These are phyloP conservation scores for Batkoa obscura DNA, from an alignment of 371 early-diverging fungal species.

Conservation along the genomic window DNA sequence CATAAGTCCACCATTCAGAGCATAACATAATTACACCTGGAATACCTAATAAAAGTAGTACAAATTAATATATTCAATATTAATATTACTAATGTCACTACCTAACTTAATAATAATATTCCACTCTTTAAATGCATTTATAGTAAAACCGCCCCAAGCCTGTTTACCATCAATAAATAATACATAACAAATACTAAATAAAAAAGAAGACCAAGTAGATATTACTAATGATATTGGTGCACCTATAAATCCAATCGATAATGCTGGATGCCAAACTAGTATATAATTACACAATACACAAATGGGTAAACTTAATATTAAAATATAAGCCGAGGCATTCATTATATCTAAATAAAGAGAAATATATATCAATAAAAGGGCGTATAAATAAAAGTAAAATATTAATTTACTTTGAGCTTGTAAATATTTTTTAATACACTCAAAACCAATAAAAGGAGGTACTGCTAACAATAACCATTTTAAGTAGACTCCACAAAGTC, in stretches of 20 bases:
- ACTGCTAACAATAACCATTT: conserved; percentile 42
- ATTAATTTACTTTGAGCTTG: conserved; percentile 39
- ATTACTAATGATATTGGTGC: conserved; percentile 30
- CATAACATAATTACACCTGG: conserved; percentile 47
- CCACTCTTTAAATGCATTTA: conserved; percentile 37
- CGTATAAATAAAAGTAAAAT: neutral
- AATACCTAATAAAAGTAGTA: conserved; percentile 14
- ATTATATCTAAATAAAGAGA: conserved; percentile 32
- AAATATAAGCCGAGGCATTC: conserved; percentile 57
- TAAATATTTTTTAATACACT: conserved; percentile 57
- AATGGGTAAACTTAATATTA: conserved; percentile 45
- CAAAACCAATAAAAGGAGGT: conserved; percentile 52
- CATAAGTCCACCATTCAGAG: conserved; percentile 51
- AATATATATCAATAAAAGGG: conserved; percentile 4
- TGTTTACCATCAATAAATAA: conserved; percentile 39
- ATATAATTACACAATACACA: conserved; percentile 50
- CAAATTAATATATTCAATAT: too few species aligned
- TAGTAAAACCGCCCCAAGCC: conserved; percentile 74
- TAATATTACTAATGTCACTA: conserved; percentile 13
- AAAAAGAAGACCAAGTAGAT: too few species aligned
- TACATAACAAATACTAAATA: conserved; percentile 34
- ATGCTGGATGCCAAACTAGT: conserved; percentile 48
- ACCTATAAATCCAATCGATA: conserved; percentile 58
- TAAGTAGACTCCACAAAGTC: conserved; percentile 34
- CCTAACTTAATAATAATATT: conserved; percentile 48